Evolutionary conservation across 208 protist genomes (phyloP).

Genomic region (Leishmania guyanensis): DNA sequence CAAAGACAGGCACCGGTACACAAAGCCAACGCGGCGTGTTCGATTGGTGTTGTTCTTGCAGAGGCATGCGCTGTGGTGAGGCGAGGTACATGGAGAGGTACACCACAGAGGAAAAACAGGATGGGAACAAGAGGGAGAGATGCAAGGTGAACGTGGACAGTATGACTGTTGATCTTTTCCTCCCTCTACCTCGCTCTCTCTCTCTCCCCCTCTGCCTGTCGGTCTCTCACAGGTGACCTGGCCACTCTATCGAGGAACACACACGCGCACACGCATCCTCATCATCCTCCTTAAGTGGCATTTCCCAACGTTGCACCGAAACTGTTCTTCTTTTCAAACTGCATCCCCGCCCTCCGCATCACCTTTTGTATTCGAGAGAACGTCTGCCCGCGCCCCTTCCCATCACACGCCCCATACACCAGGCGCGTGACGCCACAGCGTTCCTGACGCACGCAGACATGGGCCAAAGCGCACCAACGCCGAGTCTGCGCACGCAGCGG

Average conservation of each 20-base stretch:
- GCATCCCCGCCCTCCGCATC: background rate
- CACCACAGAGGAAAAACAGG: background rate
- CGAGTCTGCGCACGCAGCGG: background rate
- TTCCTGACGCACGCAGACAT: background rate
- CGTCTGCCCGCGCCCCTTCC: background rate
- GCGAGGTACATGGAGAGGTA: background rate
- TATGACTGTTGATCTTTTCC: background rate
- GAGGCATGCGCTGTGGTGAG: background rate
- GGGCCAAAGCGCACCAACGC: constrained; percentile 10
- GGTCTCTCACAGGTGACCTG: background rate
- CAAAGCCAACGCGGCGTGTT: background rate
- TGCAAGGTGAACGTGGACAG: background rate
- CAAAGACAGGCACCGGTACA: background rate
- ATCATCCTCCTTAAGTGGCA: background rate
- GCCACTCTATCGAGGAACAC: background rate
- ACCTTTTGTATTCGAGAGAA: background rate
- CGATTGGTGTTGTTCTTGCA: background rate
- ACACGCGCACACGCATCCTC: background rate
- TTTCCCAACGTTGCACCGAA: background rate
- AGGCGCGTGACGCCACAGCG: background rate
- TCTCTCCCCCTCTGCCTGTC: background rate
- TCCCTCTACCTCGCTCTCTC: background rate
- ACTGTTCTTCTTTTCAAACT: background rate
- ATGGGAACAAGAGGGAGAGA: background rate
- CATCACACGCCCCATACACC: background rate